Base-by-base conservation (phyloP, 2,329 filamentous ascomycete species). In the Pseudogymnoascus destructans region DNA sequence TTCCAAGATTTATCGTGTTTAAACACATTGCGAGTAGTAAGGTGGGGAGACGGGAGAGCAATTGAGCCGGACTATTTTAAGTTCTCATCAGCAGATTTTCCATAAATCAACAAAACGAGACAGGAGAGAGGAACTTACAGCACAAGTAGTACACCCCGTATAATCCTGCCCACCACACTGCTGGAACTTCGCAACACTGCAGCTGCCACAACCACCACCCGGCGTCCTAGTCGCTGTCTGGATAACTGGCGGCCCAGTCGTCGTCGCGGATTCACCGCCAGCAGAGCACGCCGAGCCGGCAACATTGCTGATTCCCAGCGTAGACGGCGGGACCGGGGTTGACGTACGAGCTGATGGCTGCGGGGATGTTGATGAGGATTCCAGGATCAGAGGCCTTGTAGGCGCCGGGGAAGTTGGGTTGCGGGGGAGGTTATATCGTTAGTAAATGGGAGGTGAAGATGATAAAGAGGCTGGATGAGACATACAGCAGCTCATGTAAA, bases 371-470 rank as follows among this genome's bases (percentile, higher is more conserved):
- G 36, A 59, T 62, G 11, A 35, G 13, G 19, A 58, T 38, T 7
- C 5, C 15, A 7, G 63, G 57, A 62, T 63, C 33, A 19, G 65
- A 6, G 64, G 59, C 54, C 19, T 35, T 58, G 60, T 61, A 61
- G 23, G 55, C 33, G 36, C 57, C 15, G 33, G 25, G 52, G 57
- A 42, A 59, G 62, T 71, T 70, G 42, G 74, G 70, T 66, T 52
- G 68, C 57, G 2, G 75, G 74, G n/a, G 68, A 69, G 3, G 70
- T 25, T 46, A 23, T 25, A 23, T 74, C 0, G 69, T 74, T 19
- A 73, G 73, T 13, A 68, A 70, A 19, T 73, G 72, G 21, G 73
- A 72, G 25, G 78, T 71, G 60, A 73, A 73, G 56, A 79, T 70
- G 68, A 27, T 49, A 15, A 7, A 1, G n/a, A 25, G 40, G 0